These are phyloP conservation scores for Typha latifolia DNA, from an alignment of 176 grass and related monocot species.

Conservation along the genomic window DNA sequence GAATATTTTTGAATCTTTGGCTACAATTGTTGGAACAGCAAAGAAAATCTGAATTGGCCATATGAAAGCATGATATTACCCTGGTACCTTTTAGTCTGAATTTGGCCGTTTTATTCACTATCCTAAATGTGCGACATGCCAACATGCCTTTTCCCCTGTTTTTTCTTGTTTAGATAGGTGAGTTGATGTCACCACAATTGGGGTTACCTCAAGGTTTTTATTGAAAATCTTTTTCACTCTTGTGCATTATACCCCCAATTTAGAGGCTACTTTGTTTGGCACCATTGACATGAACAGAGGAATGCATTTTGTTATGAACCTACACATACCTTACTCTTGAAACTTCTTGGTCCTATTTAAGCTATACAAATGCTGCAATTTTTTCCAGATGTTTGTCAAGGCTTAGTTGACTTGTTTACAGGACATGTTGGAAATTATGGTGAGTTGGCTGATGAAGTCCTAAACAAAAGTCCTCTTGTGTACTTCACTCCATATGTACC, in stretches of 20 bases:
- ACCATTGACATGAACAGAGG: neutral
- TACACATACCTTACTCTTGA: neutral
- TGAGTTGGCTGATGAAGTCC: too few relatives aligned
- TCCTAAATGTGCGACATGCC: neutral
- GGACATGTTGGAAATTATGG: too few relatives aligned
- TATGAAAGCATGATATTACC: neutral
- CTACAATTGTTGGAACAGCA: neutral
- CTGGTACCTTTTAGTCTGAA: neutral
- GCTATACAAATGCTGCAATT: neutral
- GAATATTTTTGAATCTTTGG: neutral
- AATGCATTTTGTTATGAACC: neutral
- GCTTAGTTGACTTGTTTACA: too few relatives aligned
- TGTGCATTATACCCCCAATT: too few relatives aligned
- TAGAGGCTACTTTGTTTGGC: neutral
- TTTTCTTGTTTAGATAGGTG: neutral
- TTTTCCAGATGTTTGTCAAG: too few relatives aligned
- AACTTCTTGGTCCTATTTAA: neutral
- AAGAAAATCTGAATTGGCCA: neutral
- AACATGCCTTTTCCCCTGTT: neutral
- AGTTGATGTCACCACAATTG: too few relatives aligned
- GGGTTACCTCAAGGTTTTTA: too few relatives aligned
- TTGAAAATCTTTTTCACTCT: too few relatives aligned
- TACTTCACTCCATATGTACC: too few relatives aligned
- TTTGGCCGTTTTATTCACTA: neutral
- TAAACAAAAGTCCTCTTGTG: too few relatives aligned